Evolutionary conservation across 2,329 filamentous ascomycete genomes (phyloP).

Genomic region (Cordyceps farinosa): DNA sequence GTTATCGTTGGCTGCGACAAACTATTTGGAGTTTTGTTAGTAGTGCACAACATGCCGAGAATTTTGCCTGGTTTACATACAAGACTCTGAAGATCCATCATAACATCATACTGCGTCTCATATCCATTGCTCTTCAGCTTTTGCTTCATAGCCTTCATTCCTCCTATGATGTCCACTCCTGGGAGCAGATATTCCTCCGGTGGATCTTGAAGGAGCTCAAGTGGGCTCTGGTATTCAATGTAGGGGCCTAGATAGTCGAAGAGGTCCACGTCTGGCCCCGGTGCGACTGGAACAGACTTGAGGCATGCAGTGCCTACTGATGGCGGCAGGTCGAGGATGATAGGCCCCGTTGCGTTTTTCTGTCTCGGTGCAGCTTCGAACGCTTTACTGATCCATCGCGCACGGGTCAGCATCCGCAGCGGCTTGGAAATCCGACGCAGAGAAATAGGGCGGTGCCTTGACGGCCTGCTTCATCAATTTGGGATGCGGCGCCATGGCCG

Average conservation of each 20-base stretch:
- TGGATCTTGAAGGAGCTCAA: conserved; percentile 20
- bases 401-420: background rate
- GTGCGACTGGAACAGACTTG: conserved; percentile 18
- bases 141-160: conserved; percentile 19
- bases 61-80: conserved; percentile 13
- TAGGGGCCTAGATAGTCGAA: conserved; percentile 22
- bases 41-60: background rate
- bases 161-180: conserved; percentile 21
- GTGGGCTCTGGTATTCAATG: conserved; percentile 21
- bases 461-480: background rate
- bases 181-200: conserved; percentile 22
- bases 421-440: background rate
- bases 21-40: background rate
- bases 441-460: background rate
- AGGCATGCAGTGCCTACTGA: conserved; percentile 22
- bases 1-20: conserved; percentile 16
- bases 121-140: conserved; percentile 20
- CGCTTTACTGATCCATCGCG: conserved; percentile 1
- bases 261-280: conserved; percentile 17
- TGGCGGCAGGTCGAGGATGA: conserved; percentile 16
- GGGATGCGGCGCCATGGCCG: background rate
- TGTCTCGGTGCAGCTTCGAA: conserved; percentile 2
- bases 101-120: conserved; percentile 20
- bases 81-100: conserved; percentile 19
- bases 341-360: background rate